Percentiles rank a stretch among this genome's conserved stretches.
phyloP scores from a whole-genome alignment of 2,329 filamentous ascomycete genomes.

The Colletotrichum plurivorum region DNA sequence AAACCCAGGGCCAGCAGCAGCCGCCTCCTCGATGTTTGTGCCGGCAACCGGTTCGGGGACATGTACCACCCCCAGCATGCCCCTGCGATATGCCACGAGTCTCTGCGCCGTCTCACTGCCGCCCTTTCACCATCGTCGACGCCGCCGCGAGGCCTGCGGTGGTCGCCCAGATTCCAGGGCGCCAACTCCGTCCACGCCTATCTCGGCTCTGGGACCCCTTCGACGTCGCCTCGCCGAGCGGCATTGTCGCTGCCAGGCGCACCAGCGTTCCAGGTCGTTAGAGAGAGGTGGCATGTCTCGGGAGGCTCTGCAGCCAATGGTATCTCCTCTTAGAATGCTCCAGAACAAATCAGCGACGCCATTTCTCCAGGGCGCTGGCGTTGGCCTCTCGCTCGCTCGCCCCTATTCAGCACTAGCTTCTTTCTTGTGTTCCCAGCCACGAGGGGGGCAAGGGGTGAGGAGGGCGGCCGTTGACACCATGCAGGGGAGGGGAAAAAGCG shows the following conservation, averaged over 20 bases:
- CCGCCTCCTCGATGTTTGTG: constrained; percentile 12
- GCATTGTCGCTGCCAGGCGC: not conserved
- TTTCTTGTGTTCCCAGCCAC: not conserved
- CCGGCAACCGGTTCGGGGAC: not conserved
- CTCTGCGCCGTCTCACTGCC: constrained; percentile 15
- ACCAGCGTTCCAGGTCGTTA: not conserved
- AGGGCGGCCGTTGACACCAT: constrained; percentile 13
- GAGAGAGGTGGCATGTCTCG: constrained; percentile 25
- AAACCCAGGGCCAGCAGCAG: not conserved
- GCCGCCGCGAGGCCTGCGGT: constrained; percentile 1
- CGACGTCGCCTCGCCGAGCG: not conserved
- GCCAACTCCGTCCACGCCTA: not conserved
- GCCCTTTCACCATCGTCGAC: not conserved
- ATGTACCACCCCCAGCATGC: constrained; percentile 6
- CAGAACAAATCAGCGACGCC: constrained; percentile 1
- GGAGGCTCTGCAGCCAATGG: constrained; percentile 16
- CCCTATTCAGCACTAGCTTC: constrained; percentile 32
- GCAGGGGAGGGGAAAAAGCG: not conserved
- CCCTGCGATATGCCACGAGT: constrained; percentile 31
- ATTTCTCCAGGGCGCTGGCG: too few relatives aligned
- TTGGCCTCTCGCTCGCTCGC: constrained; percentile 12
- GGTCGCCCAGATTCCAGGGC: not conserved
- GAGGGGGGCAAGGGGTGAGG: not conserved
- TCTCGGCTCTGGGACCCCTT: not conserved
- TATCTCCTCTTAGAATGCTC: constrained; percentile 12